Evolutionary conservation across 352 stramenopile species (phyloP).

Genomic region (Pythium guiyangense): DNA sequence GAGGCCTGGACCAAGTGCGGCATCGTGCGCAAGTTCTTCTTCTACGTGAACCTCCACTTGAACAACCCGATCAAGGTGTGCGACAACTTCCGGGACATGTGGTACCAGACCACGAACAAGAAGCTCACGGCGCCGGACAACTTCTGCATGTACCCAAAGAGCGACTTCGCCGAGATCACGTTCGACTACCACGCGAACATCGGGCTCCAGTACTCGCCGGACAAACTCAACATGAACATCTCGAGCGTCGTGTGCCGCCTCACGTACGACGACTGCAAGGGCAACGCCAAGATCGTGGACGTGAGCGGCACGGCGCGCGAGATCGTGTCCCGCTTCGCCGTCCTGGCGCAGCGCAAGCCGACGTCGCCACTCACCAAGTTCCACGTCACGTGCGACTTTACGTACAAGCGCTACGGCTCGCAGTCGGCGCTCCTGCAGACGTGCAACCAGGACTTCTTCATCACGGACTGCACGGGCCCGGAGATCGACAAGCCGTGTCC

Average conservation of each 20-base stretch:
- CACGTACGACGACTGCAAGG: conserved; percentile 14
- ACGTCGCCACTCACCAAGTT: conserved; percentile 39
- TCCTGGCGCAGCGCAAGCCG: conserved; percentile 32
- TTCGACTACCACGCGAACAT: conserved; percentile 58
- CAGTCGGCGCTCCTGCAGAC: conserved; percentile 17
- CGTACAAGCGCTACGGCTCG: conserved; percentile 26
- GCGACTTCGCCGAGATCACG: conserved; percentile 56
- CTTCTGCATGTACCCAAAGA: conserved; percentile 45
- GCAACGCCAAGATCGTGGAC: conserved; percentile 5
- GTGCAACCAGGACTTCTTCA: conserved; percentile 45
- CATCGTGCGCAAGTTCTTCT: conserved; percentile 34
- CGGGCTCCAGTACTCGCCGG: conserved; percentile 30
- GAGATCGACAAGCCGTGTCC: conserved; percentile 29
- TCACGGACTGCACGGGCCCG: conserved; percentile 53
- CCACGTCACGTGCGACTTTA: conserved; percentile 51
- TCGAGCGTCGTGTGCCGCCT: conserved; percentile 37
- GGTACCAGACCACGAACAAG: conserved; percentile 45
- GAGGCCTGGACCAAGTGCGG: conserved; percentile 61
- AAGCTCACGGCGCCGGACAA: conserved; percentile 21
- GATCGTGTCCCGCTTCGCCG: conserved; percentile 45
- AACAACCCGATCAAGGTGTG: conserved; percentile 42
- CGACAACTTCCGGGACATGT: conserved; percentile 56
- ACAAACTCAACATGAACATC: conserved; percentile 33
- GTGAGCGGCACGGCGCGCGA: conserved; percentile 23
- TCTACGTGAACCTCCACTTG: conserved; percentile 50